Evolutionary conservation across 2,329 filamentous ascomycete species (phyloP), one percentile per base, ranked within the genome.

Genomic region (Drechslera avenae): DNA sequence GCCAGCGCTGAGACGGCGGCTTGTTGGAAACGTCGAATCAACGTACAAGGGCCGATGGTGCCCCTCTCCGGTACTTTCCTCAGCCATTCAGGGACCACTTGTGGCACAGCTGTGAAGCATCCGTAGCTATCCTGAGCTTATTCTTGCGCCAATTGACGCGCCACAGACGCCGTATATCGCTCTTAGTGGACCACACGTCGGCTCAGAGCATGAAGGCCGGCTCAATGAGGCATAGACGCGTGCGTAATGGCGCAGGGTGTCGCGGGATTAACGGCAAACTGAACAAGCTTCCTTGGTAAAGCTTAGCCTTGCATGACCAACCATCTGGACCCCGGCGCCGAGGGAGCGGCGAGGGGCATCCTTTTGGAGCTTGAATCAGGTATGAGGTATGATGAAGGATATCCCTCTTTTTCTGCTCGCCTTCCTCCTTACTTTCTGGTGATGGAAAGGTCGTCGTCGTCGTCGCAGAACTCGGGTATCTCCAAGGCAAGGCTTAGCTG

Each of bases 241-340:
- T 67, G 62, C 66, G 65, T 64, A 65, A 64, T 63, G 46, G 18
- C 44, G 16, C 47, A 35, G 50, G 50, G 26, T 48, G 39, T 46
- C 33, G 39, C 45, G 39, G 39, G 19, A 50, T 36, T 31, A 33
- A 39, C 34, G 37, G 49, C 32, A 53, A 44, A 41, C 36, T 46
- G 54, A 40, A 40, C 39, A 66, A 68, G 63, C 60, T 62, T 57
- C 47, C 64, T 68, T 66, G 62, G 63, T 54, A 64, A 67, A 57
- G 67, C 66, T 70, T 68, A 58, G 57, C 55, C 44, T 44, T 8
- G 35, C 21, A 36, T 23, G 16, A 35, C 16, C 1, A 16, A 17
- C 16, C n/a, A 12, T 21, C 34, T 39, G 30, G 34, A 17, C 10
- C 16, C 12, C 6, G 4, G 4, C 2, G 13, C 32, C n/a, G 13